Base-by-base conservation (phyloP, 345 rosid genomes). In the Eucalyptus caleyi region DNA sequence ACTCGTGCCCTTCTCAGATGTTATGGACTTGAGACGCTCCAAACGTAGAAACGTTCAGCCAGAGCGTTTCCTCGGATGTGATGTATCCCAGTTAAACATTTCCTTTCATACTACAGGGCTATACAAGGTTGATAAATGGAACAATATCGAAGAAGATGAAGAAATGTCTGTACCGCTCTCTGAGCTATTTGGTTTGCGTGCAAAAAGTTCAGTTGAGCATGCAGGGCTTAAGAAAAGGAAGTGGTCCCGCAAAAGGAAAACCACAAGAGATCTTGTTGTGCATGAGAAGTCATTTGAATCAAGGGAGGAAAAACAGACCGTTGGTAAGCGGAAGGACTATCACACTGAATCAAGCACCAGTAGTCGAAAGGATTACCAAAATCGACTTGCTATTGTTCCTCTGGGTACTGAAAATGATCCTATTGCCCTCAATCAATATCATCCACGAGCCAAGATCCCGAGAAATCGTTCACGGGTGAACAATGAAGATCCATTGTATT, bases 1-100 rank as follows among this genome's bases (percentile, higher is more conserved):
- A 18, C 86, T 87, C 10, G 87, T 87, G 87, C 89, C 94, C 53
- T 67, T 86, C 21, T 93, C 94, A 51, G 93, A 93, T 88, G 93
- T 92, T 86, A 86, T 90, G 90, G 93, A 92, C 88, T 86, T 97
- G 91, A 92, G 99, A 80, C 94, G 98, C 53, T 96, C 99, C 82
- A 96, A 94, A 91, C 95, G 97, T 89, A 92, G 96, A 92, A 92
- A 92, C 59, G 89, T 93, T 26, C 93, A 91, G 86, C 99, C 99
- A 15, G 98, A 97, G 4, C 96, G 97, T 86, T 95, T 93, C 90
- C 81, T 89, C 23, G 94, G 91, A 47, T 89, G 94, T 80, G 96
- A 94, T 50, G 23, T 86, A 87, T 69, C 92, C 50, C 88, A 91
- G 56, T 93, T 92, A 62, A 87, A 91, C 27, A 92, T 94, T 54